Evolutionary conservation across 768 basidiomycete genomes (phyloP).

Genomic region (Auriscalpium orientale): DNA sequence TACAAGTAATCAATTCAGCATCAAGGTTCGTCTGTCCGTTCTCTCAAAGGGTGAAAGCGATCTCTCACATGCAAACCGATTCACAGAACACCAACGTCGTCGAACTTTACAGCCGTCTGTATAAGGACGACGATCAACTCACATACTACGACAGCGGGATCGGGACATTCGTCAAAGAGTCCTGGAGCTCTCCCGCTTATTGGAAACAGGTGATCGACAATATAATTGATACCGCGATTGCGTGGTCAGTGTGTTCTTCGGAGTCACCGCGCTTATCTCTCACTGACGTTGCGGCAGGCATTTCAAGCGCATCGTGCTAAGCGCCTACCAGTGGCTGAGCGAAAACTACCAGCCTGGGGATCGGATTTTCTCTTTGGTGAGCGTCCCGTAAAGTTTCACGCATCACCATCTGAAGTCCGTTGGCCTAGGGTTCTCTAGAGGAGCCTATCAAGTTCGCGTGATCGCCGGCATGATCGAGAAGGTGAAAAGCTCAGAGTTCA

Average conservation of each 20-base stretch:
- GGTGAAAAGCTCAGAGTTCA: slow-evolving; percentile 15
- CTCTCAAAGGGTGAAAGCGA: no score
- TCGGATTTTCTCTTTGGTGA: slow-evolving; percentile 33
- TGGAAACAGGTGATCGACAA: slow-evolving; percentile 1
- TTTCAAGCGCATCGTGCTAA: slow-evolving; percentile 26
- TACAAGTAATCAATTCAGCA: no score
- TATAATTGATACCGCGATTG: slow-evolving; percentile 28
- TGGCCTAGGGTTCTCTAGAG: slow-evolving; percentile 34
- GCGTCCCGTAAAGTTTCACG: background rate
- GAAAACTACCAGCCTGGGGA: slow-evolving; percentile 31
- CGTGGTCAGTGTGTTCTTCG: slow-evolving; percentile 21
- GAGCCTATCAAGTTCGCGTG: slow-evolving; percentile 36
- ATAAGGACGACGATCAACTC: slow-evolving; percentile 26
- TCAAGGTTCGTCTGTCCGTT: no score
- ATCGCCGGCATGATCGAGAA: slow-evolving; percentile 37
- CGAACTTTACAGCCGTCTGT: slow-evolving; percentile 28
- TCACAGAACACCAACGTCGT: slow-evolving; percentile 34
- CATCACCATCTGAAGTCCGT: background rate
- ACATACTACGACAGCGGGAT: slow-evolving; percentile 36
- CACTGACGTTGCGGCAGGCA: slow-evolving; percentile 19
- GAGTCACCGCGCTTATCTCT: background rate
- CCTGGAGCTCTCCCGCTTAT: slow-evolving; percentile 6
- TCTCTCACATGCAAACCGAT: no score
- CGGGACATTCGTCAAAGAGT: slow-evolving; percentile 26
- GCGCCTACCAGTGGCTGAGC: slow-evolving; percentile 34